Base-by-base conservation (phyloP, 768 basidiomycete species). In the Suillus plorans region DNA sequence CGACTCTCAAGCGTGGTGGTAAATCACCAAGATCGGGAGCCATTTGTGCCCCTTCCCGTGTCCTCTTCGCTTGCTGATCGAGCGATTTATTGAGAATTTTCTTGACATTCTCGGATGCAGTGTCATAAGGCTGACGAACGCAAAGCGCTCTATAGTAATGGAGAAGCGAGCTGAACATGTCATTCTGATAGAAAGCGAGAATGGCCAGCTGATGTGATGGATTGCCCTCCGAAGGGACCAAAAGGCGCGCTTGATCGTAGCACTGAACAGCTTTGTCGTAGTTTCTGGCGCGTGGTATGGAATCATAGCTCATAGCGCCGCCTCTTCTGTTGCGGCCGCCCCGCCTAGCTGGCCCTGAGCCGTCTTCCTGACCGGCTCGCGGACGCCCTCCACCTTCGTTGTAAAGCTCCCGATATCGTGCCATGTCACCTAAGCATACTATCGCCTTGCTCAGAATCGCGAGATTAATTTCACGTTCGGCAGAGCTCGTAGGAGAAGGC, bases 161-260 rank as follows among this genome's bases (percentile, higher is more conserved):
- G 60, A 91, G 84, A 10, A 94, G 79, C 37, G 92, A 89, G 39
- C 81, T 78, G 70, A 97, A 95, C n/a, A 85, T 81, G 76, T 99
- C 94, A 66, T 85, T 84, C 69, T 90, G 83, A 75, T 97, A 96
- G 5, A 90, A 88, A 3, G 94, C 86, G 39, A 98, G 85, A 65
- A 98, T 96, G 5, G 97, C 97, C 22, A 99, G 87, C 76, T 99
- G 97, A 74, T 99, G 97, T 22, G 91, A 97, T 0, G 97, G 86
- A 71, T 98, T 96, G 68, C 97, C 97, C 68, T 97, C 93, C 63
- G 90, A 82, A 0, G 97, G 97, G 7, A 92, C 80, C 10, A 99
- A 82, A 37, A 89, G 72, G 47, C 90, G 84, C 2, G 97, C 96
- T 67, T 93, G 90, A 57, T 92, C 88, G 75, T 98, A 99, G 73